phyloP scores from a whole-genome alignment of 176 grass and related monocot species.

The Aegilops tauschii region DNA sequence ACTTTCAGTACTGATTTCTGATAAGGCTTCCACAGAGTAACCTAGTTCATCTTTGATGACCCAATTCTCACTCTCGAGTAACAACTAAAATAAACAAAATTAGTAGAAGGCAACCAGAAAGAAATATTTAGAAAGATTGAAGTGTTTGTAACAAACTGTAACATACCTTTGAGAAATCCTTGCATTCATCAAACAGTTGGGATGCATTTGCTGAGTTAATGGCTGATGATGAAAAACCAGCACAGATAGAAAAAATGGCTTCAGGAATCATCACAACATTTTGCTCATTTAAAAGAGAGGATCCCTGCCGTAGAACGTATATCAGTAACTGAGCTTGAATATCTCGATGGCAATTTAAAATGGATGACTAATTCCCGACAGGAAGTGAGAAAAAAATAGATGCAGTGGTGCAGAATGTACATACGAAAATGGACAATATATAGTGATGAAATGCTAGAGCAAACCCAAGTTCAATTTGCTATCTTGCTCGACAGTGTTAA shows the following conservation, averaged over 20 bases:
- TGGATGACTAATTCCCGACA: conserved; percentile 3
- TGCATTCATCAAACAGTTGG: conserved; percentile 30
- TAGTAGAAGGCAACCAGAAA: background rate
- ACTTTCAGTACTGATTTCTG: conserved; percentile 56
- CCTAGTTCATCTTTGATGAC: conserved; percentile 43
- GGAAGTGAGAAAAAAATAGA: background rate
- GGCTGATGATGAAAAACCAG: conserved; percentile 56
- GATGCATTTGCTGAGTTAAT: conserved; percentile 53
- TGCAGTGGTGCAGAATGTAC: conserved; percentile 1
- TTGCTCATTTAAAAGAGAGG: conserved; percentile 67
- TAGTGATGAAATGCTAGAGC: conserved; percentile 15
- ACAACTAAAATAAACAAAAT: conserved; percentile 44
- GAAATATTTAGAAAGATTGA: background rate
- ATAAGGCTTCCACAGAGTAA: conserved; percentile 78
- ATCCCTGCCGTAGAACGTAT: conserved; percentile 54
- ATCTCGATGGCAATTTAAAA: conserved; percentile 14
- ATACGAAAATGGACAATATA: conserved; percentile 5
- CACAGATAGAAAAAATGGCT: conserved; percentile 76
- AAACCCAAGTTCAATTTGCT: background rate
- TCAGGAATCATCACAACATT: conserved; percentile 73
- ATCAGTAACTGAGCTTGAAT: conserved; percentile 17
- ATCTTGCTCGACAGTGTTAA: conserved; percentile 13
- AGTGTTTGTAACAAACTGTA: background rate
- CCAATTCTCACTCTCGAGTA: conserved; percentile 40
- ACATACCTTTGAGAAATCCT: conserved; percentile 48